Evolutionary conservation across 768 basidiomycete genomes (phyloP), one percentile per base, ranked within the genome.

Genomic region (Mycena haematopus): DNA sequence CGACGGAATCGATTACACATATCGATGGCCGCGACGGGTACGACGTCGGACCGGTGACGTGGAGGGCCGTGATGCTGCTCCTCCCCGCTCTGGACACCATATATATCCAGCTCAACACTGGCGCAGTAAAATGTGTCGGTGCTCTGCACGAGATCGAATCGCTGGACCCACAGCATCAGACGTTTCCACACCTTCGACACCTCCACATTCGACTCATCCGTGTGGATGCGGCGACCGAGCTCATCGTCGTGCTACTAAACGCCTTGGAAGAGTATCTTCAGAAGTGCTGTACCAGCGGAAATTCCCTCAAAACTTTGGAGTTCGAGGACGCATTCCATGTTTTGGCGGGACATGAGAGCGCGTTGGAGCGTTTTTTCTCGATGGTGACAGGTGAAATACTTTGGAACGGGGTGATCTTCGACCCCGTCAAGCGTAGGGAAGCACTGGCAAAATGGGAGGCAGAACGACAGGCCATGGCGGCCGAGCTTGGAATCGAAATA

Each of bases 41-140:
- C 19, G 3, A 13, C 14, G 9, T 54, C 2, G 5, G 14, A 6
- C 21, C 17, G 3, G 46, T 19, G 5, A 49, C 53, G 1, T 61
- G 52, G 52, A 35, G 27, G 14, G 21, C 36, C 9, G 13, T 46
- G 9, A 29, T 61, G 13, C n/a, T n/a, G 36, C 53, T 54, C 35
- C 60, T 61, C 25, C 60, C 60, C 6, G 46, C 45, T 3, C 46
- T 61, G 24, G 52, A 61, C 8, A 55, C 33, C 19, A 47, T 61
- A 15, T 61, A 54, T 38, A 24, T 61, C 33, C 17, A 7, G 25
- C 38, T n/a, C 17, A 29, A 44, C n/a, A 36, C 36, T 14, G 25
- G 25, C 25, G 53, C 40, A 3, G 38, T 54, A 19, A 25, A 54
- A 27, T 42, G 38, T 27, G 9, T 54, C 1, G 22, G 13, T 5